These are phyloP conservation scores for Chlamydomonas reinhardtii DNA, from an alignment of 163 green algal genomes.

Conservation along the genomic window DNA sequence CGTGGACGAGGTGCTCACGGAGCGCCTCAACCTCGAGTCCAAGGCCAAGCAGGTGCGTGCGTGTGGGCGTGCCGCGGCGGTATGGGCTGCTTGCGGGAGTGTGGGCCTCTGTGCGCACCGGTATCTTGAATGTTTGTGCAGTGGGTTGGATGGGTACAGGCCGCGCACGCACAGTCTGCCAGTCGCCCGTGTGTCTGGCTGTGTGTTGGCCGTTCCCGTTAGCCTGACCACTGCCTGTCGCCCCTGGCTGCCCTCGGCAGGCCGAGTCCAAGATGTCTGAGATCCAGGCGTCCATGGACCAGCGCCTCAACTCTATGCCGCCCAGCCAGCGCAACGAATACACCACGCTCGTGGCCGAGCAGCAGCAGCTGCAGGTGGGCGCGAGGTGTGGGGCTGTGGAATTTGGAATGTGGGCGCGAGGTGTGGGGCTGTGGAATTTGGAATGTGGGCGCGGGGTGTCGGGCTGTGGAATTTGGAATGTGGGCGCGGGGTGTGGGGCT, in stretches of 20 bases:
- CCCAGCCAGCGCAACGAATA: constrained; percentile 65
- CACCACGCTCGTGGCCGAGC: constrained; percentile 61
- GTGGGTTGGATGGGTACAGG: too few relatives aligned
- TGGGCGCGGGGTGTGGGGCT: too few relatives aligned
- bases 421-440: too few relatives aligned
- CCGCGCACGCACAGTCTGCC: too few relatives aligned
- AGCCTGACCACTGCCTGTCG: not conserved
- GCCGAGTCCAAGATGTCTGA: constrained; percentile 63
- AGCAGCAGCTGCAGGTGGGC: constrained; percentile 56
- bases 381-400: not conserved
- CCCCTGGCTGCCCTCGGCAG: constrained; percentile 17
- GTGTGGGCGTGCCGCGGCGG: too few relatives aligned
- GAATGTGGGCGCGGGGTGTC: too few relatives aligned
- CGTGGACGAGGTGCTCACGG: constrained; percentile 75
- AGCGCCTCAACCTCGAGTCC: constrained; percentile 72
- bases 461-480: too few relatives aligned
- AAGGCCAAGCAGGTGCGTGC: constrained; percentile 60
- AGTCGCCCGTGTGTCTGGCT: too few relatives aligned
- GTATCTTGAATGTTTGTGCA: too few relatives aligned
- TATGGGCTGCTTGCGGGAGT: too few relatives aligned
- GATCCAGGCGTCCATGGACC: constrained; percentile 66
- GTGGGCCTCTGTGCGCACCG: not conserved
- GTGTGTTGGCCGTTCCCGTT: too few relatives aligned
- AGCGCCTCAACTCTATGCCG: constrained; percentile 66
- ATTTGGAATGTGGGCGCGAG: too few relatives aligned